These are phyloP conservation scores for Radiomyces spectabilis DNA, from an alignment of 192 early-diverging fungal genomes.

Conservation along the genomic window DNA sequence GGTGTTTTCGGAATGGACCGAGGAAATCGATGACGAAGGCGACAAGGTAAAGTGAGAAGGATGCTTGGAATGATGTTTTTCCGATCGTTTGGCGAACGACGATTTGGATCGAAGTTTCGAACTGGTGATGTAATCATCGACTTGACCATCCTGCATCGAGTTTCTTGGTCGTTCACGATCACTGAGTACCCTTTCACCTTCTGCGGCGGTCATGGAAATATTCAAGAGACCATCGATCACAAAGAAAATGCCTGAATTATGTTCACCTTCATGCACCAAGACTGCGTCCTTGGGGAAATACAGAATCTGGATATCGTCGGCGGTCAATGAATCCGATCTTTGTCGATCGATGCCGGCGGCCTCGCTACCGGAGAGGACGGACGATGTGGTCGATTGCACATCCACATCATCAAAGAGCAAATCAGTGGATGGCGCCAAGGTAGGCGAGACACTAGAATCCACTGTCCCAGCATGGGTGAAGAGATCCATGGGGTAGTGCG, in stretches of 20 bases:
- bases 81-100: not conserved
- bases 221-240: constrained; percentile 88
- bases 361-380: constrained; percentile 3
- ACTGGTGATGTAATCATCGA: no score
- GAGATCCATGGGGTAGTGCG: constrained; percentile 19
- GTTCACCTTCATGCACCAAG: constrained; percentile 79
- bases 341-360: constrained; percentile 22
- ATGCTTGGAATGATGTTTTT: not conserved
- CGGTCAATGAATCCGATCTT: constrained; percentile 11
- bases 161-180: no score
- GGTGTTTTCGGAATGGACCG: no score
- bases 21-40: not conserved
- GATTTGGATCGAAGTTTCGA: no score
- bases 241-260: constrained; percentile 80
- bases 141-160: no score
- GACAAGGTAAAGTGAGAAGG: constrained; percentile 1
- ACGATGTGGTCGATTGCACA: constrained; percentile 5
- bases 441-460: constrained; percentile 2
- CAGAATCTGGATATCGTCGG: constrained; percentile 65
- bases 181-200: no score
- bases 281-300: constrained; percentile 65
- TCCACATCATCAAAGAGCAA: constrained; percentile 9
- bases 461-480: constrained; percentile 20
- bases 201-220: constrained; percentile 42
- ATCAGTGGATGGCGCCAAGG: not conserved